Evolutionary conservation across 176 grass and related monocot genomes (phyloP), one percentile per base, ranked within the genome.

Genomic region (Microstegium vimineum): DNA sequence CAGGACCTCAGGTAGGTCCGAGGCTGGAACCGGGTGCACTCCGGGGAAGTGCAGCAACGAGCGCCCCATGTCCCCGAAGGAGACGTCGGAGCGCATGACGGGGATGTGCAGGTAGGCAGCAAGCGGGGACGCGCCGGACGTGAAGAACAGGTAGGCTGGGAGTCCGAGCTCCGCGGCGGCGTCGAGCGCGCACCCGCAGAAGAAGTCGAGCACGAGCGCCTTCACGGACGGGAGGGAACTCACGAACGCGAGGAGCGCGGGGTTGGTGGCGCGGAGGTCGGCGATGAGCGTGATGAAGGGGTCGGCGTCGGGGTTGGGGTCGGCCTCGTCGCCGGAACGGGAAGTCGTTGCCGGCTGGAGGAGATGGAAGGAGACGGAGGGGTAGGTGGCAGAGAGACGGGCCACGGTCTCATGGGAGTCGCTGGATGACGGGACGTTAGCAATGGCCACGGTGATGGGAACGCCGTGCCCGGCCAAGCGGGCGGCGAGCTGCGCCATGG

Each of bases 141-240:
- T 60, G 78, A 80, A 89, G 85, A 86, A 90, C 5, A 91, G 61
- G 81, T 86, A 91, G 36, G 74, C 74, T 23, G 83, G 88, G 49
- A 90, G 64, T 0, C 84, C 30, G 46, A 93, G 81, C 71, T 82
- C 87, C 20, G 65, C 63, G 12, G 88, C 86, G 64, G 78, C 78
- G 45, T 94, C 83, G 33, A 89, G 47, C 17, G 83, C 86, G 62
- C 80, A 81, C 11, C 62, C 57, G 75, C 83, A 91, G 86, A 91
- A 91, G 46, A 94, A 74, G 75, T 94, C 92, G 75, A 88, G 5
- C 54, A 94, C 80, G 20, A 94, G 82, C 15, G 92, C 86, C 38
- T 31, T n/a, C 35, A 88, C 70, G 37, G 85, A 59, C 18, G 86
- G 66, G 75, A 89, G 63, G 54, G 89, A 69, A 4, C 74, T 23